Base-by-base conservation (phyloP, 2,329 filamentous ascomycete species). In the Grosmannia huntii region DNA sequence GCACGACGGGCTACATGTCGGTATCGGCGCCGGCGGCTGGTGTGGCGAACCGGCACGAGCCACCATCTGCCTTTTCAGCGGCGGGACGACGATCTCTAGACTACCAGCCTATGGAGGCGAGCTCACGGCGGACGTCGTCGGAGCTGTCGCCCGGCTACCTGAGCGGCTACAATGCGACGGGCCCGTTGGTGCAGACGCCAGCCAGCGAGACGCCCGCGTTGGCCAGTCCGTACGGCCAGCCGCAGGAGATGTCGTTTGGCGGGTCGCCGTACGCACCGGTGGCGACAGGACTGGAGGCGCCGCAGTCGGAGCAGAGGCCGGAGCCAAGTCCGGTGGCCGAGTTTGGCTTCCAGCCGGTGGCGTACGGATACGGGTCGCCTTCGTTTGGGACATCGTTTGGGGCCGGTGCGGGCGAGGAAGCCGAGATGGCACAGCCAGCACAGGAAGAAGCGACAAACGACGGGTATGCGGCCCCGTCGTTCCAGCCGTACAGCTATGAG, bases 381-480 rank as follows among this genome's bases (percentile, higher is more conserved):
- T 68, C 74, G 1, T 67, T 72, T 59, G 67, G 63, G 55, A 65
- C 66, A 4, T 68, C 68, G 19, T 69, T 69, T 27, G 67, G 64
- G 50, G 58, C 65, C 4, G 58, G 61, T 9, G 27, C 56, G 5
- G 44, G 53, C 16, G 57, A 53, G 46, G 23, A 57, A 21, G 27
- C n/a, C 4, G n/a, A 53, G 33, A 51, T 62, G 57, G 53, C 64
- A 62, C 59, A 66, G 36, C 28, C n/a, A 5, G 9, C 6, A 3
- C 11, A 12, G 60, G 65, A 21, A 61, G 64, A 58, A 58, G 65
- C 58, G 60, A 66, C 62, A 71, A 72, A 72, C 61, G 71, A 72
- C 41, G 74, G 76, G 19, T 87, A 85, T 64, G 81, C 85, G 61
- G 77, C 84, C 5, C 81, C 82, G 6, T 79, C 80, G 0, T 86